Conservation (phyloP, 2,329 filamentous ascomycete genomes). For the Pseudogymnoascus sp. region DNA sequence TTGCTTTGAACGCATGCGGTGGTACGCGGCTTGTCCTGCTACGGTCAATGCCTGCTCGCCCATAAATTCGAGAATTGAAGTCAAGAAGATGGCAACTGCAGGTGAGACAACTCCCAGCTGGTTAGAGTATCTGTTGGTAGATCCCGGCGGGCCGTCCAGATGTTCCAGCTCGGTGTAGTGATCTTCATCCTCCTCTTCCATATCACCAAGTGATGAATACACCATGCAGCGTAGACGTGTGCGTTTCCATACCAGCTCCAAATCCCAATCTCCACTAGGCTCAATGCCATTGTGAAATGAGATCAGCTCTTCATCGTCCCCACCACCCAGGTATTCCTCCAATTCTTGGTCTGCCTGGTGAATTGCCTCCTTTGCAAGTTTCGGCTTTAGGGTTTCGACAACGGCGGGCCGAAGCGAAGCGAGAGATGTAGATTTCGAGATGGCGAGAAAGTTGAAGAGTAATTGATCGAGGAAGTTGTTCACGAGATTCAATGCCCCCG, state of each 20-base stretch:
- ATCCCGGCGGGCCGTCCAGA: conserved; percentile 49
- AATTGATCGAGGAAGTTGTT: conserved; percentile 93
- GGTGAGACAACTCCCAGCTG: conserved; percentile 66
- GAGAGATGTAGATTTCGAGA: conserved; percentile 71
- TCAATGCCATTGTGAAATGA: conserved; percentile 46
- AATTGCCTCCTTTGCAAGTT: conserved; percentile 78
- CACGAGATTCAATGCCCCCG: conserved; percentile 65
- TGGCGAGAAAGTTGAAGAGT: conserved; percentile 80
- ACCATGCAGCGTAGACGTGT: conserved; percentile 95
- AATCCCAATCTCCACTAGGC: conserved; percentile 63
- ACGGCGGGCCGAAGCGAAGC: conserved; percentile 72
- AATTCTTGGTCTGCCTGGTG: conserved; percentile 79
- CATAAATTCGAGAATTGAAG: conserved; percentile 88
- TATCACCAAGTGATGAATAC: conserved; percentile 88
- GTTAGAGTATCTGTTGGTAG: conserved; percentile 49
- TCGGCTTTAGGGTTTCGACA: conserved; percentile 78
- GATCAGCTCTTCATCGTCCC: conserved; percentile 64
- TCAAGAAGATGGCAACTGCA: conserved; percentile 90
- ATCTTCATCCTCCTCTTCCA: conserved; percentile 97
- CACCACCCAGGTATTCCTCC: conserved; percentile 75
- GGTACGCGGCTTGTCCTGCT: conserved; percentile 75
- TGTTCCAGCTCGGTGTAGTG: conserved; percentile 76
- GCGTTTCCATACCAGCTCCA: conserved; percentile 91
- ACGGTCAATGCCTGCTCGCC: conserved; percentile 86
- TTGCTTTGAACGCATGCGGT: conserved; percentile 52